Evolutionary conservation across 1,139 yeast genomes (phyloP).

Genomic region (Suhomyces bolitotheri): DNA sequence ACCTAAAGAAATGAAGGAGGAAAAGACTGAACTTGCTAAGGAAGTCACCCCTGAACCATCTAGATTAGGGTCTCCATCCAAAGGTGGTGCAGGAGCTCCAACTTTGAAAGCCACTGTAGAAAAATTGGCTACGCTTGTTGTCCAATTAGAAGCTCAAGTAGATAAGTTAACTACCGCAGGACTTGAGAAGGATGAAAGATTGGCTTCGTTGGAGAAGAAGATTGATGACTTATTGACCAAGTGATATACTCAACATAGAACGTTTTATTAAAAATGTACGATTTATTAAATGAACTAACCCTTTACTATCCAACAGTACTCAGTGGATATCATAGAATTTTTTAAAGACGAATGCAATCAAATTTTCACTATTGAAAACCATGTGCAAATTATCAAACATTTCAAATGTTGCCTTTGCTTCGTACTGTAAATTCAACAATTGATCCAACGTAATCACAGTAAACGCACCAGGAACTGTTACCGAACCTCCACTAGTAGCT

Average conservation of each 20-base stretch:
- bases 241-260: slow-evolving; percentile 13
- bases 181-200: slow-evolving; percentile 61
- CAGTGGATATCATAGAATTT: slow-evolving; percentile 59
- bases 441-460: slow-evolving; percentile 63
- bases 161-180: slow-evolving; percentile 52
- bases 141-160: slow-evolving; percentile 56
- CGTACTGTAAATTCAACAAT: slow-evolving; percentile 66
- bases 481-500: slow-evolving; percentile 38
- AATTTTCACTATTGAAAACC: slow-evolving; percentile 61
- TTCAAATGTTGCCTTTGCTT: slow-evolving; percentile 48
- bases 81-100: slow-evolving; percentile 38
- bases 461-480: slow-evolving; percentile 53
- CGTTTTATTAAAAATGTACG: no score
- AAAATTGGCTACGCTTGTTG: slow-evolving; percentile 57
- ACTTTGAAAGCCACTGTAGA: slow-evolving; percentile 73
- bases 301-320: no score
- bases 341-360: slow-evolving; percentile 66
- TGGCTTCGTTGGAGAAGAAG: slow-evolving; percentile 46
- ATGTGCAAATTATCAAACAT: slow-evolving; percentile 64
- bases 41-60: slow-evolving; percentile 16
- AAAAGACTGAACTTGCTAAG: slow-evolving; percentile 10
- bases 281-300: no score
- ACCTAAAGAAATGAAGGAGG: slow-evolving; percentile 7
- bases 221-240: slow-evolving; percentile 38
- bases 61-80: slow-evolving; percentile 18